Conservation (phyloP, 305 asterid species). For the Solanum hybrid region DNA sequence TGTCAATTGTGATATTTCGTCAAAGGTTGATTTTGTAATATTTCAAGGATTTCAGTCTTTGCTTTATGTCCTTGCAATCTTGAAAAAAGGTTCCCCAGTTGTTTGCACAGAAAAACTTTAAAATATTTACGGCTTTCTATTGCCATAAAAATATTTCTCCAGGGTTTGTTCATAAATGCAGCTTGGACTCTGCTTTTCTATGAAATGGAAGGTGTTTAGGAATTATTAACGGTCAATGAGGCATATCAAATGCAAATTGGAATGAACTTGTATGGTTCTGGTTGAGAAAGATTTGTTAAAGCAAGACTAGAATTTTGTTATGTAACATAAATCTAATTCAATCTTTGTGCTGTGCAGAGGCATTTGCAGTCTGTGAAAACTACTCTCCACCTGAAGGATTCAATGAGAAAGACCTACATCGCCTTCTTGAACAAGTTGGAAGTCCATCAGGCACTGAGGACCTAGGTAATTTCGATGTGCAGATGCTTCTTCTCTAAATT, state of each 20-base stretch:
- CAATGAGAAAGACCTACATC: constrained; percentile 73
- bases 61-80: neutral
- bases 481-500: neutral
- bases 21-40: neutral
- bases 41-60: neutral
- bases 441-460: constrained; percentile 89
- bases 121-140: neutral
- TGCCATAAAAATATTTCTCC: neutral
- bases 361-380: constrained; percentile 88
- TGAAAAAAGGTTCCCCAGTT: neutral
- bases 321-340: neutral
- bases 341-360: constrained; percentile 44
- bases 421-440: constrained; percentile 85
- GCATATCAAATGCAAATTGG: neutral
- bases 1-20: neutral
- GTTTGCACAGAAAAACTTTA: neutral
- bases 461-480: constrained; percentile 37
- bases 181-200: neutral
- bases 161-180: neutral
- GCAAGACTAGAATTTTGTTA: neutral
- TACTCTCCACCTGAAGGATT: constrained; percentile 95
- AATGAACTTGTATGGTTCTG: neutral
- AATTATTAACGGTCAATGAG: neutral
- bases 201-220: neutral
- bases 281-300: neutral